Evolutionary conservation across 75 land plant species (phyloP).

Genomic region (Azolla pinnata): DNA sequence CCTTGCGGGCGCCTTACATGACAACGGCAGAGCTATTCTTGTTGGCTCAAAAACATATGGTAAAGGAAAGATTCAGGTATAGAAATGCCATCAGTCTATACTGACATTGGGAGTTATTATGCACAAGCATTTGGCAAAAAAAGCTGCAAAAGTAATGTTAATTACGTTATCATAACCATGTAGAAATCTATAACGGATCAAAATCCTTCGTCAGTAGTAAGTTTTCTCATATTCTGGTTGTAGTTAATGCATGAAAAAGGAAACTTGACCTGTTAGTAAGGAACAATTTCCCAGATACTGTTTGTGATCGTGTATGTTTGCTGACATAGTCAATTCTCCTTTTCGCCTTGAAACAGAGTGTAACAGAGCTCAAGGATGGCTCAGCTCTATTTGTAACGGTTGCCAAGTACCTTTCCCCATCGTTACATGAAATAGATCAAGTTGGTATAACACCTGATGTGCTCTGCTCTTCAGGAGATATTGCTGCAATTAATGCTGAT

Average conservation of each 20-base stretch:
- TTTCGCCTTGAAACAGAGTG: conserved; percentile 45
- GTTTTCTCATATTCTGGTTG: no score
- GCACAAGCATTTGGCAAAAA: no score
- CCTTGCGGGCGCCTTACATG: conserved; percentile 92
- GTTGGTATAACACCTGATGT: conserved; percentile 91
- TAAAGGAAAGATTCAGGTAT: conserved; percentile 95
- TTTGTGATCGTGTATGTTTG: no score
- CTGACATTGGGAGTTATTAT: no score
- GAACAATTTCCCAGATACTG: no score
- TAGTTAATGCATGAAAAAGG: no score
- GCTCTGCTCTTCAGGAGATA: conserved; percentile 63
- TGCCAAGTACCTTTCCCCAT: conserved; percentile 90
- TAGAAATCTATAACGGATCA: no score
- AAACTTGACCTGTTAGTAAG: no score
- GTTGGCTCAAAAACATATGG: conserved; percentile 94
- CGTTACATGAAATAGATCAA: conserved; percentile 85
- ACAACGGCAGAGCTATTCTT: conserved; percentile 92
- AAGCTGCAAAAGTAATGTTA: no score
- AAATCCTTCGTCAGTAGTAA: no score
- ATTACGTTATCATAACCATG: no score
- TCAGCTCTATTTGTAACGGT: conserved; percentile 93
- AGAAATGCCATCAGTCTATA: no score
- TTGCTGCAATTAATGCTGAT: conserved; percentile 25
- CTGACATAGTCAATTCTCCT: background rate
- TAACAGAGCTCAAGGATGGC: conserved; percentile 86